Percentiles rank a stretch among this genome's conserved stretches.
Evolutionary conservation across 441 rosid genomes (phyloP).

Genomic region (Jatropha podagrica): DNA sequence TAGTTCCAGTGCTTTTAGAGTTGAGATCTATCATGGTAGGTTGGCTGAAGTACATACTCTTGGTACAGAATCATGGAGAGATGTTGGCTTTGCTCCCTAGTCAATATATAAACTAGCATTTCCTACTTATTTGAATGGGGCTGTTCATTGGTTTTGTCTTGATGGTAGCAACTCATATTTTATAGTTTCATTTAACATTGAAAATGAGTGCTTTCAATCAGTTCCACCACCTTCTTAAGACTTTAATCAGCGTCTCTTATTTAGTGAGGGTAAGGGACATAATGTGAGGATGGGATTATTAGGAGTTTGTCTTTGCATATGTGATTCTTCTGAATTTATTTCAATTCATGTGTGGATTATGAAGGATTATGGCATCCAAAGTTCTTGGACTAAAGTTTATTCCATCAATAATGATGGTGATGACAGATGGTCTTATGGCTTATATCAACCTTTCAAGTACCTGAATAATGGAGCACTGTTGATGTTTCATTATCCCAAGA

Average conservation of each 20-base stretch:
- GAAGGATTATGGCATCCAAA: neutral
- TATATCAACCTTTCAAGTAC: neutral
- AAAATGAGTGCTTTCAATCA: conserved; percentile 5
- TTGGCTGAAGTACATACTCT: conserved; percentile 9
- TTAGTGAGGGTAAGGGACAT: neutral
- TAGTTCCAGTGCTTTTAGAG: neutral
- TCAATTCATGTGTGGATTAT: neutral
- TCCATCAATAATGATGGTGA: neutral
- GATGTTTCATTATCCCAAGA: neutral
- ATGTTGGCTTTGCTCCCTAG: neutral
- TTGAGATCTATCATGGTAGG: neutral
- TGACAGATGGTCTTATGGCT: neutral
- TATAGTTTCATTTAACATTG: neutral
- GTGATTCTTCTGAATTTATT: neutral
- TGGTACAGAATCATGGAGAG: conserved; percentile 10
- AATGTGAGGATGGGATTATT: neutral
- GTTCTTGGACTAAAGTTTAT: neutral
- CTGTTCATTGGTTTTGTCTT: conserved; percentile 8
- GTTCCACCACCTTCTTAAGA: neutral
- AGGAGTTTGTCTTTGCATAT: neutral
- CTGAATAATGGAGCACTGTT: neutral
- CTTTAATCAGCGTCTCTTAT: neutral
- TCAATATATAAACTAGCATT: neutral
- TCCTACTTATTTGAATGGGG: conserved; percentile 12
- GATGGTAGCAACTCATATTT: neutral